Percentiles rank a stretch among this genome's conserved stretches.
phyloP scores from a whole-genome alignment of 768 basidiomycete species.

The Suillus spraguei region DNA sequence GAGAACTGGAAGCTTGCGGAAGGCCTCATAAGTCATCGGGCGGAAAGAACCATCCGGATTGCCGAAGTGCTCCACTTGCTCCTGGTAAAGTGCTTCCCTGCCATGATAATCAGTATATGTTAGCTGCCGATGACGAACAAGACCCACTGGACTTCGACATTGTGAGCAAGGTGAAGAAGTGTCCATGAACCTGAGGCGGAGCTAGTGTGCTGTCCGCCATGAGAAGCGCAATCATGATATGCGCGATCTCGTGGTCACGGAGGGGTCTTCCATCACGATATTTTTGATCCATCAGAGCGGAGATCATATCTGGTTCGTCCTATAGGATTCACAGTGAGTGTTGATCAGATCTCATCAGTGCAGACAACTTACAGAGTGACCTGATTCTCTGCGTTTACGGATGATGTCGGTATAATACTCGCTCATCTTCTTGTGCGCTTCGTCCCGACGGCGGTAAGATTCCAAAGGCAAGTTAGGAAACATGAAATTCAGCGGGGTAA shows the following conservation, averaged over 20 bases:
- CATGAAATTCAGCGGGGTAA: slow-evolving; percentile 94
- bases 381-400: slow-evolving; percentile 59
- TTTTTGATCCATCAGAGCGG: slow-evolving; percentile 77
- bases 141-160: slow-evolving; percentile 73
- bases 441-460: slow-evolving; percentile 86
- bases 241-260: slow-evolving; percentile 90
- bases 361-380: slow-evolving; percentile 37
- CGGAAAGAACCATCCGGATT: slow-evolving; percentile 81
- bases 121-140: neutral
- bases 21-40: slow-evolving; percentile 82
- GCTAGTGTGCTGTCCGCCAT: slow-evolving; percentile 99
- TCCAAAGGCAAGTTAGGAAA: slow-evolving; percentile 92
- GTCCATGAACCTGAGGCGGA: slow-evolving; percentile 92
- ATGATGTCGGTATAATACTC: slow-evolving; percentile 92
- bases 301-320: slow-evolving; percentile 90
- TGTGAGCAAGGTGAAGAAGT: slow-evolving; percentile 82
- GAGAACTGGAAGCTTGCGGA: slow-evolving; percentile 80
- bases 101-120: neutral
- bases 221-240: slow-evolving; percentile 97
- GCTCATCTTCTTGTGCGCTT: slow-evolving; percentile 91
- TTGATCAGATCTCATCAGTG: neutral
- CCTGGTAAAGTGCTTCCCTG: slow-evolving; percentile 84
- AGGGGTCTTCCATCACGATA: slow-evolving; percentile 83
- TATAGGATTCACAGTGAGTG: slow-evolving; percentile 31
- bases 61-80: slow-evolving; percentile 83